These are phyloP conservation scores for Neonectria sp. DNA, from an alignment of 2,329 filamentous ascomycete genomes.

Conservation along the genomic window DNA sequence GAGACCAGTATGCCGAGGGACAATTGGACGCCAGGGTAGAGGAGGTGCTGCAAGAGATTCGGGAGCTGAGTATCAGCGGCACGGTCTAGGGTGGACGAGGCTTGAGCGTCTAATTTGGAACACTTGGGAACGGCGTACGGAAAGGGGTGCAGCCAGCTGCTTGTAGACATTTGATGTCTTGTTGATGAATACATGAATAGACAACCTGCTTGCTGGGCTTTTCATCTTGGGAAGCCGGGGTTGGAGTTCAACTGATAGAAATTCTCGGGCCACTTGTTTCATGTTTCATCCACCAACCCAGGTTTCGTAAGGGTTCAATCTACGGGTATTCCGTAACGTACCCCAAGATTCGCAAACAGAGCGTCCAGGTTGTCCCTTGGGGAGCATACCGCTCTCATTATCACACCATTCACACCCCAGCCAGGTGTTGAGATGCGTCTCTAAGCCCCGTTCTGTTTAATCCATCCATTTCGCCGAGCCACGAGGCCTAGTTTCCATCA, in stretches of 20 bases:
- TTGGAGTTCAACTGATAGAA: background rate
- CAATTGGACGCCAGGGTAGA: constrained; percentile 93
- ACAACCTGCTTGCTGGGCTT: constrained; percentile 30
- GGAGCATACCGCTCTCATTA: background rate
- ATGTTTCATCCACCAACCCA: background rate
- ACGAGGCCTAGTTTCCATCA: constrained; percentile 38
- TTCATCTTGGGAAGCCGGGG: constrained; percentile 7
- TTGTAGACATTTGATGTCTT: constrained; percentile 47
- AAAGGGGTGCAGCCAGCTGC: constrained; percentile 40
- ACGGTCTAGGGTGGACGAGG: constrained; percentile 65
- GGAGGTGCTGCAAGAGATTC: constrained; percentile 96
- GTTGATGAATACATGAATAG: constrained; percentile 47
- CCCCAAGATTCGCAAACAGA: background rate
- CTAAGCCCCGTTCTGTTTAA: background rate
- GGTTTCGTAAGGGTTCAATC: background rate
- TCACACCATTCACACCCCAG: background rate
- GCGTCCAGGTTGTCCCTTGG: background rate
- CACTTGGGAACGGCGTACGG: constrained; percentile 48
- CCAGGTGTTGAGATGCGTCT: background rate
- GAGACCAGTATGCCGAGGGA: constrained; percentile 95
- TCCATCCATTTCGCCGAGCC: background rate
- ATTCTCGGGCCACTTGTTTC: background rate
- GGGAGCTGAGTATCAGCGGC: constrained; percentile 92
- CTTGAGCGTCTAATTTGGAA: constrained; percentile 25
- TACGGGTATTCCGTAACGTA: background rate